phyloP scores from a whole-genome alignment of 2,329 filamentous ascomycete species.

The Zarea fungicola region DNA sequence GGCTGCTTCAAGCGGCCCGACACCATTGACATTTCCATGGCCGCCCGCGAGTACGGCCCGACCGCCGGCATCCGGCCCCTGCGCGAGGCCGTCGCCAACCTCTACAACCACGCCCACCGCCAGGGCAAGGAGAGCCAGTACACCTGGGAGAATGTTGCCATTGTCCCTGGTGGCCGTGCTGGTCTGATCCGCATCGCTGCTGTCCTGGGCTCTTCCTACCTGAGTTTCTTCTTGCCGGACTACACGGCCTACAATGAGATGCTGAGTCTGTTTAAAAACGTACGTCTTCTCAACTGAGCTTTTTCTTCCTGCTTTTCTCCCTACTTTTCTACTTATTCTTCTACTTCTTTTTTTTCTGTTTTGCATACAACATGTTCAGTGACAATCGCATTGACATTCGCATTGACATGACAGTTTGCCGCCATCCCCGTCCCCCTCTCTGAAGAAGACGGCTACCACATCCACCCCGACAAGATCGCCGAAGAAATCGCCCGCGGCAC shows the following conservation, averaged over 20 bases:
- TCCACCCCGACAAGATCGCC: slow-evolving; percentile 87
- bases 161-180: slow-evolving; percentile 88
- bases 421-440: slow-evolving; percentile 81
- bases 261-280: slow-evolving; percentile 89
- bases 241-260: slow-evolving; percentile 99
- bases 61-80: slow-evolving; percentile 91
- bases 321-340: too few species aligned
- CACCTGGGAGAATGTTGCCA: slow-evolving; percentile 95
- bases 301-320: too few species aligned
- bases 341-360: too few species aligned
- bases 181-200: slow-evolving; percentile 93
- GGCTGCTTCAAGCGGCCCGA: slow-evolving; percentile 82
- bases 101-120: slow-evolving; percentile 92
- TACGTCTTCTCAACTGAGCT: slow-evolving; percentile 32
- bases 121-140: slow-evolving; percentile 84
- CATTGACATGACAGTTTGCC: slow-evolving; percentile 55
- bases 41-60: slow-evolving; percentile 83
- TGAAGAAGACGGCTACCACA: slow-evolving; percentile 84
- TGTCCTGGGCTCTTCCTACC: slow-evolving; percentile 84
- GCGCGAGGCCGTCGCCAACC: slow-evolving; percentile 78
- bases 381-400: background rate
- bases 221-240: slow-evolving; percentile 91
- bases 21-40: slow-evolving; percentile 70
- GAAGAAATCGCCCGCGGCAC: slow-evolving; percentile 85
- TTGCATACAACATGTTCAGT: too few species aligned